Percentiles rank a stretch among this genome's conserved stretches.
Evolutionary conservation across 2,329 filamentous ascomycete species (phyloP).

Genomic region (Lasiodiplodia sp.): DNA sequence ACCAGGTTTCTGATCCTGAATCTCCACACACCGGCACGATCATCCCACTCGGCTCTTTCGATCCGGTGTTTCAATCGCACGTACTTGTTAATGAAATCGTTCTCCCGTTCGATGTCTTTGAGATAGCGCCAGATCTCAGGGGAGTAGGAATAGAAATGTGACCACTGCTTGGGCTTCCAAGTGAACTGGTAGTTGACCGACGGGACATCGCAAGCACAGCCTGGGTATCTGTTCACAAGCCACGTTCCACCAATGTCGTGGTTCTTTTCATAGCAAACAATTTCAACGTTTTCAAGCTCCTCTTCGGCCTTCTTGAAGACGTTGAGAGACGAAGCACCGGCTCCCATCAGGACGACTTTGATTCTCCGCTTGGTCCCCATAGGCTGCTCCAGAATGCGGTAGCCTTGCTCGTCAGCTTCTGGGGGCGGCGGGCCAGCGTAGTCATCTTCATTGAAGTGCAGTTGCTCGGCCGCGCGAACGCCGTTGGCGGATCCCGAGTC

Average conservation of each 20-base stretch:
- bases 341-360: conserved; percentile 57
- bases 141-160: conserved; percentile 55
- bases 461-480: too few relatives aligned
- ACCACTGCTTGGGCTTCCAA: conserved; percentile 56
- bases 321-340: conserved; percentile 55
- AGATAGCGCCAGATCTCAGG: conserved; percentile 59
- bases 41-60: conserved; percentile 57
- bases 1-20: conserved; percentile 49
- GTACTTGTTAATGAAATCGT: conserved; percentile 56
- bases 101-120: conserved; percentile 56
- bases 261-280: conserved; percentile 58
- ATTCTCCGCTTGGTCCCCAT: conserved; percentile 53
- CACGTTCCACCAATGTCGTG: conserved; percentile 55
- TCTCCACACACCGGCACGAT: conserved; percentile 57
- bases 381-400: conserved; percentile 52
- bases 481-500: background rate
- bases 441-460: background rate
- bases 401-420: conserved; percentile 49
- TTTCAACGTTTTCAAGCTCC: conserved; percentile 52
- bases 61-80: conserved; percentile 61
- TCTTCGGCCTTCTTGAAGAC: conserved; percentile 58
- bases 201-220: conserved; percentile 56
- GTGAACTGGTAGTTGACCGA: conserved; percentile 53
- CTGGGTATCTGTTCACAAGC: conserved; percentile 53
- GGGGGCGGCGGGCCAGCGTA: conserved; percentile 37